phyloP scores from a whole-genome alignment of 768 basidiomycete species.

The Strobilomyces dryophilus region DNA sequence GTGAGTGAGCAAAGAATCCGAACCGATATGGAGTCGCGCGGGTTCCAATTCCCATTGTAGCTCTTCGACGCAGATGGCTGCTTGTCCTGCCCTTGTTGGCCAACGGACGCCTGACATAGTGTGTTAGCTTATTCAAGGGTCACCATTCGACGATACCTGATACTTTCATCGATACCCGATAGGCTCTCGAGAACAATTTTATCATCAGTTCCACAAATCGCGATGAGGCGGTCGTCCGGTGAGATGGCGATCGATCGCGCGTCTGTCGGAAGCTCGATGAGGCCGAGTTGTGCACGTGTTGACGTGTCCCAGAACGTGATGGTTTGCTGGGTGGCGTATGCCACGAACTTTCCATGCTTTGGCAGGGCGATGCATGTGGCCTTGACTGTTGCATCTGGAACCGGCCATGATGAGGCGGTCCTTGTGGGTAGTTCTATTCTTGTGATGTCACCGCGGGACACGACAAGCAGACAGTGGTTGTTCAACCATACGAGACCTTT shows the following conservation, averaged over 20 bases:
- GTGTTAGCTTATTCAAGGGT: too few relatives aligned
- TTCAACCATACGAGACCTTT: not conserved
- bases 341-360: not conserved
- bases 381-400: too few relatives aligned
- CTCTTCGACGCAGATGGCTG: too few relatives aligned
- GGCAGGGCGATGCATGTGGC: not conserved
- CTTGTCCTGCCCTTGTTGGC: too few relatives aligned
- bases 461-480: not conserved
- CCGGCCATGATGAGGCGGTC: too few relatives aligned
- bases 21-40: too few relatives aligned
- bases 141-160: too few relatives aligned
- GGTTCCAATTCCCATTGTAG: too few relatives aligned
- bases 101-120: too few relatives aligned
- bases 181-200: not conserved
- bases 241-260: not conserved
- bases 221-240: not conserved
- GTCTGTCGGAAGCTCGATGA: not conserved
- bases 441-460: not conserved
- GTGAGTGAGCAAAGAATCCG: too few relatives aligned
- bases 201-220: not conserved
- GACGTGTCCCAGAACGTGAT: not conserved
- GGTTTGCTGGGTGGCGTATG: not conserved
- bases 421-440: not conserved
- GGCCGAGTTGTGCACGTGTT: not conserved
- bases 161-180: not conserved